These are phyloP conservation scores for Elaphomyces granulatus DNA, from an alignment of 495 filamentous ascomycete genomes.

Conservation along the genomic window DNA sequence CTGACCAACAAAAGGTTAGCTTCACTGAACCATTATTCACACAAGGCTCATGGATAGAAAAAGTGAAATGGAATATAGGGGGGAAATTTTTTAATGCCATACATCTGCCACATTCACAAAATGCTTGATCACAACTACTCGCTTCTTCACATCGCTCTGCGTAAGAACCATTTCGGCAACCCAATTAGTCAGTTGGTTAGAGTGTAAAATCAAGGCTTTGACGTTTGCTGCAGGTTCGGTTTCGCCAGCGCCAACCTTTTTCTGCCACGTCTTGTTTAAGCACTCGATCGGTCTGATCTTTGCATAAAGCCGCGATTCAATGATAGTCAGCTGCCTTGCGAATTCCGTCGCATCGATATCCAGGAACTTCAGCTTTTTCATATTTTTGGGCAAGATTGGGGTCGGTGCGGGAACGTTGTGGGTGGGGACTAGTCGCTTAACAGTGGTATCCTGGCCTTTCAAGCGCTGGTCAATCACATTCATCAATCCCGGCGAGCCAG, in stretches of 20 bases:
- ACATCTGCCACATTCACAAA: conserved; percentile 94
- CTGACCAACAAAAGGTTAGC: conserved; percentile 31
- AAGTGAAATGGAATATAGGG: too few species aligned
- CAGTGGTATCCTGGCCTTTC: conserved; percentile 72
- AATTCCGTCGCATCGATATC: conserved; percentile 96
- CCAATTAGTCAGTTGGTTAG: conserved; percentile 98
- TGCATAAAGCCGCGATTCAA: conserved; percentile 85
- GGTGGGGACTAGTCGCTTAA: conserved; percentile 74
- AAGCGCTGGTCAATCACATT: conserved; percentile 75
- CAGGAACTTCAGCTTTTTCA: conserved; percentile 98
- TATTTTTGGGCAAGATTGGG: conserved; percentile 94
- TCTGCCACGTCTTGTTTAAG: conserved; percentile 96
- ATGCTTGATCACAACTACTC: conserved; percentile 95
- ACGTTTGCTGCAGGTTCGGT: conserved; percentile 88
- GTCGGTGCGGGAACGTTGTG: conserved; percentile 62
- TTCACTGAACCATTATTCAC: too few species aligned
- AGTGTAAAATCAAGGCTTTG: conserved; percentile 90
- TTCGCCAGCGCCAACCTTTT: conserved; percentile 69
- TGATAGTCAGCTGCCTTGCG: conserved; percentile 90
- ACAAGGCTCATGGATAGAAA: background rate
- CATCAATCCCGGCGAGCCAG: conserved; percentile 67
- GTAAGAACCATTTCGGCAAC: conserved; percentile 99
- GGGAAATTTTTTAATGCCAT: conserved; percentile 4
- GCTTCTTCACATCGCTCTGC: conserved; percentile 84
- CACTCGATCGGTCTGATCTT: conserved; percentile 94